Evolutionary conservation across 768 basidiomycete species (phyloP), one percentile per base, ranked within the genome.

Genomic region (Podaxis mareebaensis): DNA sequence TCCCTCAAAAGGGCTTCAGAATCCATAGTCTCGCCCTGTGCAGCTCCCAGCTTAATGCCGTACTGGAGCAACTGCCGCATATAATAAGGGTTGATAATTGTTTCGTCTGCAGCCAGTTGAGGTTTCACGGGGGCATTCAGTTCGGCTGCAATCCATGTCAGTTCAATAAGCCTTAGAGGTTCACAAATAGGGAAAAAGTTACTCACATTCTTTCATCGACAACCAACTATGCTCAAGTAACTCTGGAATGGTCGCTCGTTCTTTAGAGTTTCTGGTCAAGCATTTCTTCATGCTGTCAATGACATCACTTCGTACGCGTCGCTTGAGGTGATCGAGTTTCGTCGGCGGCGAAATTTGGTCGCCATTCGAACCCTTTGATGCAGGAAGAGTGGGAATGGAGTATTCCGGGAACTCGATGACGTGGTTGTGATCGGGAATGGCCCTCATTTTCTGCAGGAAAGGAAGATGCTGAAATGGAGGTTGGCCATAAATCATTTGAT

Each of bases 401-500:
- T 84, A 83, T 48, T 88, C 86, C 1, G 93, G 92, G 72, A 90
- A 99, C n/a, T 89, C 84, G 69, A 99, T 97, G 24, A 81, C 75
- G 68, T 95, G 83, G 1, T 79, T 76, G 11, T 84, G 77, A 74
- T 96, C 90, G 10, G 94, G 93, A 68, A 99, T 99, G 7, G 92
- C 92, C 67, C 89, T 90, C 92, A 98, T 95, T 79, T 97, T 98
- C 69, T 92, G 89, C 54, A 85, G 86, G 40, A 95, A 83, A 4
- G 86, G 85, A 20, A 96, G 83, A 66, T 91, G 88, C 42, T 92
- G 87, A 81, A 99, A 99, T 2, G 96, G 96, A 0, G 95, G 91
- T 20, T 87, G 86, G 17, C 96, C 95, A 70, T 99, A 99, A 11
- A 98, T 85, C 95, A 99, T 98, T 72, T 99, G 96, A 77, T 99